A percentile compares a stretch with the other conserved stretches of the same genome.
These are phyloP conservation scores for Jaltomata sinuosa DNA, from an alignment of 257 asterid species.

Conservation along the genomic window DNA sequence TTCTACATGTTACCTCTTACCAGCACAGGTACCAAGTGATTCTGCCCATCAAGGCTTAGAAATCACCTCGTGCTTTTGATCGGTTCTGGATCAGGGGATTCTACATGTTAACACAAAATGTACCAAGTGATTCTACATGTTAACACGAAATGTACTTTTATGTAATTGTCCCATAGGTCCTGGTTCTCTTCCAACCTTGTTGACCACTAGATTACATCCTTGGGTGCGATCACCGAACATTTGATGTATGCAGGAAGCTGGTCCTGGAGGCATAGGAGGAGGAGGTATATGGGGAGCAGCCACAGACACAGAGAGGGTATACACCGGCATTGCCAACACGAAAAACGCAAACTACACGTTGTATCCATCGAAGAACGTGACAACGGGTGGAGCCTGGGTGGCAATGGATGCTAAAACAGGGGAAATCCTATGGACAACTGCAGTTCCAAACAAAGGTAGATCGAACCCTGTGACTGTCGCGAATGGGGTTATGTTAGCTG, in stretches of 20 bases:
- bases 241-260: slow-evolving; percentile 34
- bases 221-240: too few relatives aligned
- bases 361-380: slow-evolving; percentile 25
- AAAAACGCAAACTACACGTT: slow-evolving; percentile 16
- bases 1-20: too few relatives aligned
- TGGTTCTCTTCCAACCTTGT: background rate
- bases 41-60: too few relatives aligned
- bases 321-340: slow-evolving; percentile 36
- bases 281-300: slow-evolving; percentile 60
- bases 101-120: too few relatives aligned
- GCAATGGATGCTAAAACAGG: slow-evolving; percentile 41
- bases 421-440: slow-evolving; percentile 39
- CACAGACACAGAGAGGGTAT: slow-evolving; percentile 26
- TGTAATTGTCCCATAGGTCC: too few relatives aligned
- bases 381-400: slow-evolving; percentile 44
- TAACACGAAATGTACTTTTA: too few relatives aligned
- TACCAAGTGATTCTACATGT: too few relatives aligned
- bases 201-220: too few relatives aligned
- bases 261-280: slow-evolving; percentile 28
- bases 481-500: slow-evolving; percentile 41
- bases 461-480: slow-evolving; percentile 34
- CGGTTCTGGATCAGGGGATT: too few relatives aligned
- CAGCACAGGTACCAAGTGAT: too few relatives aligned
- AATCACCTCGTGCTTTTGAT: too few relatives aligned
- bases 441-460: slow-evolving; percentile 26